Evolutionary conservation across 106 monocot genomes (phyloP), one percentile per base, ranked within the genome.

Genomic region (Agapanthus africanus): DNA sequence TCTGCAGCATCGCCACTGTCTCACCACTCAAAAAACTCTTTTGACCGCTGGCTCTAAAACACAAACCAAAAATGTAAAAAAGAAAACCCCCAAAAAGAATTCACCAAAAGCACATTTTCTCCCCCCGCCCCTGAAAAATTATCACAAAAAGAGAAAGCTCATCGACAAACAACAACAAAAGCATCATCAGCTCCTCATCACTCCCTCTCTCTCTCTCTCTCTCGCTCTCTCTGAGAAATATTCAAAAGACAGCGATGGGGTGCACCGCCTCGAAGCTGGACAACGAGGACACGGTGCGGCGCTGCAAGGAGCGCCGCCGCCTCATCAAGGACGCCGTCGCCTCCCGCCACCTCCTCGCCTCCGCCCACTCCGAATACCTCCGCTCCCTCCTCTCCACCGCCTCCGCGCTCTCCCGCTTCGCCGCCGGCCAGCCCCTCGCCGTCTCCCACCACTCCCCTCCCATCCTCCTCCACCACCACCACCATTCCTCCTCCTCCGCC

Each of bases 311-410:
- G 74, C 87, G 97, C 22, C 92, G 89, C 70, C 78, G 87, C 57
- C 84, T 89, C 46, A 91, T 91, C 69, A 89, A 90, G 64, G 85
- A 86, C 15, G 88, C 86, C 10, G 91, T 95, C 4, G 66, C 71
- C 25, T 80, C 84, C 42, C 88, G 91, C 74, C 95, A 91, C 74
- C 83, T 78, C 71, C 80, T 95, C 41, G 88, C 95, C 64, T 75
- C 95, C 42, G 88, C 91, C 4, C 95, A 95, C 69, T 79, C 86
- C 72, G 95, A 95, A 40, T 91, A 95, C 76, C 91, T 95, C 69
- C 78, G 73, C 33, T 81, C 95, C 73, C 88, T 95, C 78, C 83
- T 77, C 67, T 64, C 73, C 68, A 77, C 85, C 51, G 91, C 77
- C 63, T 78, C 97, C 70, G 73, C 91, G 6, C 91, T 97, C 64